phyloP scores from a whole-genome alignment of 2,329 filamentous ascomycete genomes.

The Geoglossum cookeanum region DNA sequence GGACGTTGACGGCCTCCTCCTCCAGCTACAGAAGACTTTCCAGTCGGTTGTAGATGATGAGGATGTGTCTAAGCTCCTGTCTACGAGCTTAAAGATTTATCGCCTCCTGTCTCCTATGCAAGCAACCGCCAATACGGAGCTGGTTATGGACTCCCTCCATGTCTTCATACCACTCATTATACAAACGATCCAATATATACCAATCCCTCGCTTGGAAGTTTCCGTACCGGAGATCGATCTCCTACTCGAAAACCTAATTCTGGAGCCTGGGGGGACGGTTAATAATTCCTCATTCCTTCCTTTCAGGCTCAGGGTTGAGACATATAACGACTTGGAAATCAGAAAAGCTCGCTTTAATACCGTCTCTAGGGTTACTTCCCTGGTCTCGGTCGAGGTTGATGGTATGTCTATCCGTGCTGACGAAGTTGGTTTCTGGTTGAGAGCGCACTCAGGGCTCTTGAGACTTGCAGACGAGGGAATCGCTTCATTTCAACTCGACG shows the following conservation, averaged over 20 bases:
- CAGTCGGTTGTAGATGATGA: constrained; percentile 50
- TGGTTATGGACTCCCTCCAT: constrained; percentile 57
- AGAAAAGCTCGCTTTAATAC: constrained; percentile 57
- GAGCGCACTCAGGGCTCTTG: constrained; percentile 56
- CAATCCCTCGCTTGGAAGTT: constrained; percentile 78
- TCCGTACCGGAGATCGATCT: constrained; percentile 69
- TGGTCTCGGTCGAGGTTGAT: constrained; percentile 59
- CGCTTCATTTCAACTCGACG: constrained; percentile 67
- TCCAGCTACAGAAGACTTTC: constrained; percentile 48
- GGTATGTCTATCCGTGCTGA: constrained; percentile 70
- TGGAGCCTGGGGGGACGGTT: constrained; percentile 71
- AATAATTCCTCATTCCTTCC: constrained; percentile 81
- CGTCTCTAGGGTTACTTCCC: constrained; percentile 45
- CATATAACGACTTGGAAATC: constrained; percentile 72
- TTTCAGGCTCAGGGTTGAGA: constrained; percentile 61
- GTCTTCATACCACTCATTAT: constrained; percentile 66
- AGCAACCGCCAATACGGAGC: constrained; percentile 44
- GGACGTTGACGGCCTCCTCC: constrained; percentile 54
- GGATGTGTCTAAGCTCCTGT: constrained; percentile 49
- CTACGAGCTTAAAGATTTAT: constrained; percentile 47
- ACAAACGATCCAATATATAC: constrained; percentile 64
- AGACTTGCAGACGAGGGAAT: constrained; percentile 67
- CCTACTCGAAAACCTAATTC: constrained; percentile 71
- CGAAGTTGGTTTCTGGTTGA: constrained; percentile 79
- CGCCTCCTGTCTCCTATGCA: constrained; percentile 48